Conservation (phyloP, 106 monocot genomes). For the Chionographis japonica region DNA sequence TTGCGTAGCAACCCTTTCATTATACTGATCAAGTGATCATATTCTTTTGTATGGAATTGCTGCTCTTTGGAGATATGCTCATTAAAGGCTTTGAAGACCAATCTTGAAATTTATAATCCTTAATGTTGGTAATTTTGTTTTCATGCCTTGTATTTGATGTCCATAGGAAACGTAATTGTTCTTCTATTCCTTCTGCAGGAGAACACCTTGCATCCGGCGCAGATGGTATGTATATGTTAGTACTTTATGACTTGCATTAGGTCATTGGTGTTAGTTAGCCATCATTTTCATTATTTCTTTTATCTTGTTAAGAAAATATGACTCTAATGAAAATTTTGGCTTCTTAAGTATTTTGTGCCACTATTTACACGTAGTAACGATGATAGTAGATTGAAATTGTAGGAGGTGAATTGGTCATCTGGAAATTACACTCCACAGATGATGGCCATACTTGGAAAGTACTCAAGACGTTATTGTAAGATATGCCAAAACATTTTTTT, state of each 20-base stretch:
- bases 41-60: neutral
- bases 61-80: neutral
- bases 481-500: neutral
- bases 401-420: conserved; percentile 86
- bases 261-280: no score
- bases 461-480: conserved; percentile 76
- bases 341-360: no score
- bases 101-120: neutral
- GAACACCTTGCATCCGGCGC: no score
- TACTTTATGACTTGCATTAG: no score
- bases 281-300: neutral
- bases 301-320: neutral
- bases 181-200: no score
- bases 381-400: neutral
- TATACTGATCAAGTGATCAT: no score
- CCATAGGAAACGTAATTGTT: no score
- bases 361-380: no score
- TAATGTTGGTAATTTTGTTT: neutral
- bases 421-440: conserved; percentile 64
- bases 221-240: no score
- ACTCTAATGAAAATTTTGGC: no score
- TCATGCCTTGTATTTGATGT: neutral
- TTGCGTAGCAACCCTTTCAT: no score
- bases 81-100: neutral
- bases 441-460: conserved; percentile 79